These are phyloP conservation scores for Lipomyces spencermartinsiae DNA, from an alignment of 805 yeast genomes.

Conservation along the genomic window DNA sequence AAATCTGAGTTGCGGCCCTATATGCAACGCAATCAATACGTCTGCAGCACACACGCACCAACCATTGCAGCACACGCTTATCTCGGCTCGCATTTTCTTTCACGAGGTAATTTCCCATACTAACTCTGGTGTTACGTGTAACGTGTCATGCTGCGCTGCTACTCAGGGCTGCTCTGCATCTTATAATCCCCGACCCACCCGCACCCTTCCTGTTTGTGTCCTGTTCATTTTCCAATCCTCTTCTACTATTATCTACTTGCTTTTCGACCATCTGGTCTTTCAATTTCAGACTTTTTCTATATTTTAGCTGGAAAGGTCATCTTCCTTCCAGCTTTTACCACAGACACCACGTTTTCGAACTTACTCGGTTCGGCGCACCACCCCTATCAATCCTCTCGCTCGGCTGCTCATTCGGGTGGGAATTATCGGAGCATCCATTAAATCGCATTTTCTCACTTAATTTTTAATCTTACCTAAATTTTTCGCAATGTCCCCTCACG, in stretches of 20 bases:
- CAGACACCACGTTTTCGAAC: constrained; percentile 51
- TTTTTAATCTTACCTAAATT: constrained; percentile 11
- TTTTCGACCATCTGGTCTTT: constrained; percentile 7
- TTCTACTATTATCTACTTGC: not conserved
- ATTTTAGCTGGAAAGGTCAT: constrained; percentile 1
- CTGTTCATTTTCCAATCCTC: not conserved
- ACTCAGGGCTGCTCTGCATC: not conserved
- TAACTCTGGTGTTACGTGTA: not conserved
- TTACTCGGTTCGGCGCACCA: constrained; percentile 52
- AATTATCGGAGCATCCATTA: constrained; percentile 56
- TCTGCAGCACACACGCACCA: not conserved
- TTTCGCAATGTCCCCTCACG: constrained; percentile 46
- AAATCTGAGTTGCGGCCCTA: not conserved
- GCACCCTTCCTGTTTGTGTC: not conserved
- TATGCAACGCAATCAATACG: not conserved
- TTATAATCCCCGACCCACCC: not conserved
- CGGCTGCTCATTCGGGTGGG: constrained; percentile 52
- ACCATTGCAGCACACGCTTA: not conserved
- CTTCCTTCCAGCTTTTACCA: constrained; percentile 6
- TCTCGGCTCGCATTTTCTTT: not conserved
- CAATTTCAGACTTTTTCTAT: not conserved
- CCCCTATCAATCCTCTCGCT: constrained; percentile 52
- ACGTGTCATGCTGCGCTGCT: not conserved
- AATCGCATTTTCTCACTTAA: constrained; percentile 44
- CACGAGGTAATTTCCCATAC: not conserved